A percentile compares a stretch with the other conserved stretches of the same genome.
Evolutionary conservation across 2,329 filamentous ascomycete genomes (phyloP).

Genomic region (Ascocoryne sarcoides): DNA sequence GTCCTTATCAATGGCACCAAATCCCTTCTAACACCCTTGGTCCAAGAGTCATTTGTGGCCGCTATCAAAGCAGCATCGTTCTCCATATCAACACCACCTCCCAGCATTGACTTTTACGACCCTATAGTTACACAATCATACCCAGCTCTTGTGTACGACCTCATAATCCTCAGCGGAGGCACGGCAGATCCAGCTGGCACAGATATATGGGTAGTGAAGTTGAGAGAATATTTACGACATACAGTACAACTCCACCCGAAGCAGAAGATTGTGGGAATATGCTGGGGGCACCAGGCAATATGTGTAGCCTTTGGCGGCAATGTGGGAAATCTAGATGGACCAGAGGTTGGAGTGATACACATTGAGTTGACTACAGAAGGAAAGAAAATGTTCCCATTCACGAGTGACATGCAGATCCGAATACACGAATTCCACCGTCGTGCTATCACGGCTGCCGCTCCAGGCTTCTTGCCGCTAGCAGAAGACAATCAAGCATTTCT

Average conservation of each 20-base stretch:
- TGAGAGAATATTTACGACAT: conserved; percentile 33
- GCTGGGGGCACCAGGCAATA: conserved; percentile 39
- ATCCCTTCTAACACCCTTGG: too few species aligned
- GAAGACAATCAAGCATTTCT: conserved; percentile 33
- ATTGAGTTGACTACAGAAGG: conserved; percentile 32
- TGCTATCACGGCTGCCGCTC: conserved; percentile 29
- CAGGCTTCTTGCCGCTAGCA: conserved; percentile 30
- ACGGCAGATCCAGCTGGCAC: conserved; percentile 34
- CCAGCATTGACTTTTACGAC: conserved; percentile 22
- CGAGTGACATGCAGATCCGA: conserved; percentile 6
- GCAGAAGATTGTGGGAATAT: conserved; percentile 32
- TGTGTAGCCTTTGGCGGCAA: conserved; percentile 32
- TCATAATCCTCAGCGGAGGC: conserved; percentile 36
- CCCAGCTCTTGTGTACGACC: conserved; percentile 34
- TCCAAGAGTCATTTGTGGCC: conserved; percentile 6
- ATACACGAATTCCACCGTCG: conserved; percentile 37
- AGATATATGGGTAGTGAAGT: conserved; percentile 34
- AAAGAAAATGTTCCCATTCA: conserved; percentile 30
- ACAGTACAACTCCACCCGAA: conserved; percentile 24
- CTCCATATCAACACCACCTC: neutral
- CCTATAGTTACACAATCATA: conserved; percentile 19
- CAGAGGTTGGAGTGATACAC: conserved; percentile 33
- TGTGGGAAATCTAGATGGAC: conserved; percentile 31
- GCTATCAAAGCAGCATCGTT: conserved; percentile 7
- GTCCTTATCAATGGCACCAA: too few species aligned